Base-by-base conservation (phyloP, 106 monocot species). In the Triglochin maritima region DNA sequence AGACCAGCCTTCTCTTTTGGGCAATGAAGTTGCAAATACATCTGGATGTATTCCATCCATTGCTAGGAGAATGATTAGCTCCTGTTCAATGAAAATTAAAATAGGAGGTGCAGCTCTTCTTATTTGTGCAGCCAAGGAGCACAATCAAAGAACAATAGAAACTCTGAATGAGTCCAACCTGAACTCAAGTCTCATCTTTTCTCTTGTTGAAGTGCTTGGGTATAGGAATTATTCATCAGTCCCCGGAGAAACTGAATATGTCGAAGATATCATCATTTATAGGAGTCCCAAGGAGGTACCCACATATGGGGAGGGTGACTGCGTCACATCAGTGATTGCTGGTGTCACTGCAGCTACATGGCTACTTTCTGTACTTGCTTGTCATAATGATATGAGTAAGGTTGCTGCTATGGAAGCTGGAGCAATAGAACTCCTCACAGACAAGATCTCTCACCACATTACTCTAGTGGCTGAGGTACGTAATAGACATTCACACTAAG, bases 91-190 rank as follows among this genome's bases (percentile, higher is more conserved):
- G 8, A 82, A 82, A 76, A 82, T 84, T 66, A 89, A 79, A 78
- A 70, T 92, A 47, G 86, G 89, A 17, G 98, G 98, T 69, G 56
- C 80, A 72, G 84, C 98, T 53, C 82, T 99, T 76, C 91, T 99
- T 64, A 79, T 84, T 64, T 92, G 98, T 76, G 85, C 89, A 48
- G 80, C 84, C 53, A 84, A 82, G 66, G 86, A 81, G 62, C 72
- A 83, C 43, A 74, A 73, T 46, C 78, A 84, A 48, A 77, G 73
- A 66, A n/a, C 76, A 17, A 52, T 99, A 57, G 86, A 86, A 69
- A 72, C 70, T 69, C 64, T 99, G 71, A 79, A 59, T 44, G 86
- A 92, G 13, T 79, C 86, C 69, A 82, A 59, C 66, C 70, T 89
- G 50, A 77, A 65, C 76, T 77, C 68, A 29, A 74, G 77, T 64